phyloP scores from a whole-genome alignment of 1,284 basidiomycete genomes.

The Moniliophthora roreri region DNA sequence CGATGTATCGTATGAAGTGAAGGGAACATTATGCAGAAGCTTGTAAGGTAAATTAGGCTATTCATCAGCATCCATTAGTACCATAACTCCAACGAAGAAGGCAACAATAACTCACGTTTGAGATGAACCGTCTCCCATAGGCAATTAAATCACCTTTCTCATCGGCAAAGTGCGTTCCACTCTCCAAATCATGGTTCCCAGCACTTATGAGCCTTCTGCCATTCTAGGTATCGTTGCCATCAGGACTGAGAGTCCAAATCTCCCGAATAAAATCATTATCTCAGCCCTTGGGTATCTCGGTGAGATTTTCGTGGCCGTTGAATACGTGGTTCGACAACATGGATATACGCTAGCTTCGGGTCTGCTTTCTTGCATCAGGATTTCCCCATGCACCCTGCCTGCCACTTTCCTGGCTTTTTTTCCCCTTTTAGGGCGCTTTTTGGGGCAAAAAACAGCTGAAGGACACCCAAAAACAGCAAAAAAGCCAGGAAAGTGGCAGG shows the following conservation, averaged over 20 bases:
- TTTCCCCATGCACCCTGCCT: too few species aligned
- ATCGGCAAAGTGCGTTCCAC: slow-evolving; percentile 7
- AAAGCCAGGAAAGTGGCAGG: too few species aligned
- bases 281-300: too few species aligned
- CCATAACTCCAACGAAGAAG: too few species aligned
- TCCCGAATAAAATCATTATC: slow-evolving; percentile 27
- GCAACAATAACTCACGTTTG: not conserved
- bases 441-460: too few species aligned
- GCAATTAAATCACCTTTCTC: not conserved
- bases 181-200: slow-evolving; percentile 29
- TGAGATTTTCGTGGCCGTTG: too few species aligned
- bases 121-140: not conserved
- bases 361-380: slow-evolving; percentile 23
- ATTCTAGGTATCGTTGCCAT: not conserved
- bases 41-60: slow-evolving; percentile 51
- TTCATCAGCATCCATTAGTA: too few species aligned
- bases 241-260: slow-evolving; percentile 29
- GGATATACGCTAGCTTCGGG: slow-evolving; percentile 48
- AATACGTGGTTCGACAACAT: slow-evolving; percentile 38
- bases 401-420: too few species aligned
- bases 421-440: too few species aligned
- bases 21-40: slow-evolving; percentile 26
- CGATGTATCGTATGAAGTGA: slow-evolving; percentile 25
- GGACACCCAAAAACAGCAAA: too few species aligned
- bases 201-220: slow-evolving; percentile 33